A percentile compares a stretch with the other conserved stretches of the same genome.
phyloP scores from a whole-genome alignment of 352 stramenopile genomes.

The Phytophthora megakarya region DNA sequence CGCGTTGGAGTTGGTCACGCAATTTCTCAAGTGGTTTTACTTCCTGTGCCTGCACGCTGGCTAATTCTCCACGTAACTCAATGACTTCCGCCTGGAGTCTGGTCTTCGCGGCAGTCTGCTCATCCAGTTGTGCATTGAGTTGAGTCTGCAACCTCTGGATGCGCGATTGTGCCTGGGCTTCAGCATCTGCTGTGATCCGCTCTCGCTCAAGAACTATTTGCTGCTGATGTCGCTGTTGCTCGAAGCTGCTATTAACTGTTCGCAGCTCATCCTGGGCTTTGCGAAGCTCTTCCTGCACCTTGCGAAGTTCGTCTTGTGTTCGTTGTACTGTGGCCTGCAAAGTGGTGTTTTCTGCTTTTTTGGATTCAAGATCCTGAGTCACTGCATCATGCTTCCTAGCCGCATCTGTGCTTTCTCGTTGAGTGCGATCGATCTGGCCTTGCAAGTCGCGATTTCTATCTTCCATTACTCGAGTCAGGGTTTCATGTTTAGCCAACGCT shows the following conservation, averaged over 20 bases:
- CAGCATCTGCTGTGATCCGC: constrained; percentile 22
- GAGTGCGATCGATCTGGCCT: constrained; percentile 8
- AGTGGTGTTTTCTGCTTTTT: constrained; percentile 14
- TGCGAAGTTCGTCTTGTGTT: constrained; percentile 20
- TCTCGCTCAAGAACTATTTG: constrained; percentile 30
- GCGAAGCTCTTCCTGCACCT: constrained; percentile 19
- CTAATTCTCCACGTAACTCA: constrained; percentile 34
- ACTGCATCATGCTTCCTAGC: constrained; percentile 14
- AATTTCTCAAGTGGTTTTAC: constrained; percentile 43
- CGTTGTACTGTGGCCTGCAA: constrained; percentile 11
- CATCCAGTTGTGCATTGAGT: constrained; percentile 37
- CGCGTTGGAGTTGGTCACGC: constrained; percentile 43
- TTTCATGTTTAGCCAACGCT: constrained; percentile 17
- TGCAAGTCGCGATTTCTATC: constrained; percentile 24
- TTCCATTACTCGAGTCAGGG: constrained; percentile 20
- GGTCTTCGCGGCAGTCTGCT: constrained; percentile 25
- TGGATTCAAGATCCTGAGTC: constrained; percentile 17
- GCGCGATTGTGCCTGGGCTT: constrained; percentile 24
- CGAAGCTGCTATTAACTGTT: constrained; percentile 29
- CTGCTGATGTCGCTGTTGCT: constrained; percentile 32
- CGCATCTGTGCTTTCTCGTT: constrained; percentile 7
- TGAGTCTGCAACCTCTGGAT: constrained; percentile 35
- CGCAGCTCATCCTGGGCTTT: constrained; percentile 31
- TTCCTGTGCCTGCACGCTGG: constrained; percentile 32
- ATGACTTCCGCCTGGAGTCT: constrained; percentile 39